Base-by-base conservation (phyloP, 169 alveolate genomes). In the Fabrea salina region DNA sequence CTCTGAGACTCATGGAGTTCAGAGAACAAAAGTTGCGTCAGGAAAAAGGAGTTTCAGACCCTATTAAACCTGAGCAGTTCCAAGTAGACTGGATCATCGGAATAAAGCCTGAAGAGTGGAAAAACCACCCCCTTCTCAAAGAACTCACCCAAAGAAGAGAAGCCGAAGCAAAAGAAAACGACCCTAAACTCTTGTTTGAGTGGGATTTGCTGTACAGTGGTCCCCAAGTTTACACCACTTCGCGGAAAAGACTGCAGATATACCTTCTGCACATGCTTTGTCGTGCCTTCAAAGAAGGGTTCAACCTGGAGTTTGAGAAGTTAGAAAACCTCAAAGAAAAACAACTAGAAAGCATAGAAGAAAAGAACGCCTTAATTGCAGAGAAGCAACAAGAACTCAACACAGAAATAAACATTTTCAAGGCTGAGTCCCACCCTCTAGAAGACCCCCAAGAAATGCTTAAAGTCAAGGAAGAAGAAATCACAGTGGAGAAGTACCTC, bases 401-500 rank as follows among this genome's bases (percentile, higher is more conserved):
- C 70, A 68, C 71, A 27, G 92, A 86, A 51, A 91, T 82, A 40
- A 86, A 90, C 44, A 68, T 89, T 11, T 90, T 85, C 70, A 86
- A 87, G 43, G 89, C 88, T 58, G 71, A 76, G 40, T 72, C 79
- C n/a, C 89, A 90, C 59, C 16, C 44, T 22, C 68, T 88, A 13
- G 97, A 93, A 82, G 84, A 83, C 53, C 95, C 95, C 50, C 94
- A 90, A 30, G 77, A 88, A 67, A 85, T 91, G 32, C 89, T 91
- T 40, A 81, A 82, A 56, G 94, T 93, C n/a, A 84, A 86, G 32
- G 91, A 86, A 35, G 68, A 67, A 37, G 97, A 93, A 68, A 86
- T 93, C 66, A 77, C 80, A 6, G 89, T 91, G 16, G 89, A 86
- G 35, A 86, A 89, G 68, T 91, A 84, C 88, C 87, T 89, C 35